Percentiles rank a stretch among this genome's conserved stretches.
These are phyloP conservation scores for Pleurotus citrinopileatus DNA, from an alignment of 768 basidiomycete species.

Conservation along the genomic window DNA sequence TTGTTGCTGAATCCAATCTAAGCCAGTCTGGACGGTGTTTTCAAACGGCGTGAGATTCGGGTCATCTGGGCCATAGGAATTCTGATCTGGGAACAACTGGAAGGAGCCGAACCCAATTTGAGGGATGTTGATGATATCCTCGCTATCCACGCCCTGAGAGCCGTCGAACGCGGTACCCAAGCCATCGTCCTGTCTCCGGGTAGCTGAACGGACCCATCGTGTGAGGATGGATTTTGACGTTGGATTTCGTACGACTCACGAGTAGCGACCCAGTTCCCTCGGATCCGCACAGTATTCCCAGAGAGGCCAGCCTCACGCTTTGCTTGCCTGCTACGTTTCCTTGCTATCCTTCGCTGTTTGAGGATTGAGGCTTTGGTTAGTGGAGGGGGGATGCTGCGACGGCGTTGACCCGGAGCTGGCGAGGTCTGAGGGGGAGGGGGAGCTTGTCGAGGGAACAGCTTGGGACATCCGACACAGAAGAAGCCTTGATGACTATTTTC, in stretches of 20 bases:
- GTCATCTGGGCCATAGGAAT: conserved; percentile 46
- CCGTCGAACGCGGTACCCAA: conserved; percentile 58
- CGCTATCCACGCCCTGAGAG: conserved; percentile 61
- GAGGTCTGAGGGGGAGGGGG: conserved; percentile 40
- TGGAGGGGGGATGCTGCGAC: conserved; percentile 30
- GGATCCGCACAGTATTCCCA: conserved; percentile 42
- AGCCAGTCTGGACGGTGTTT: conserved; percentile 47
- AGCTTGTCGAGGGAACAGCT: conserved; percentile 42
- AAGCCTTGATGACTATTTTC: conserved; percentile 48
- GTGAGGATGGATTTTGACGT: conserved; percentile 1
- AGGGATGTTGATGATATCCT: conserved; percentile 59
- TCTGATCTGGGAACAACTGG: conserved; percentile 70
- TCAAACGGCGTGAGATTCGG: conserved; percentile 49
- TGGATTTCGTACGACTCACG: conserved; percentile 28
- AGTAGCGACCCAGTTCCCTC: conserved; percentile 60
- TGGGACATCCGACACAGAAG: conserved; percentile 53
- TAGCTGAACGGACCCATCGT: conserved; percentile 28
- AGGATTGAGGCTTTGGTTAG: conserved; percentile 45
- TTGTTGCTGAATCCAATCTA: conserved; percentile 55
- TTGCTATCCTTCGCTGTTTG: conserved; percentile 43
- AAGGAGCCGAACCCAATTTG: conserved; percentile 57
- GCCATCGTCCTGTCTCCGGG: conserved; percentile 42
- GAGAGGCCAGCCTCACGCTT: conserved; percentile 28
- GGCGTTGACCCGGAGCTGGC: conserved; percentile 33
- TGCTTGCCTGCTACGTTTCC: conserved; percentile 41